Conservation (phyloP, 768 basidiomycete genomes). For the Leucogyrophana mollusca region DNA sequence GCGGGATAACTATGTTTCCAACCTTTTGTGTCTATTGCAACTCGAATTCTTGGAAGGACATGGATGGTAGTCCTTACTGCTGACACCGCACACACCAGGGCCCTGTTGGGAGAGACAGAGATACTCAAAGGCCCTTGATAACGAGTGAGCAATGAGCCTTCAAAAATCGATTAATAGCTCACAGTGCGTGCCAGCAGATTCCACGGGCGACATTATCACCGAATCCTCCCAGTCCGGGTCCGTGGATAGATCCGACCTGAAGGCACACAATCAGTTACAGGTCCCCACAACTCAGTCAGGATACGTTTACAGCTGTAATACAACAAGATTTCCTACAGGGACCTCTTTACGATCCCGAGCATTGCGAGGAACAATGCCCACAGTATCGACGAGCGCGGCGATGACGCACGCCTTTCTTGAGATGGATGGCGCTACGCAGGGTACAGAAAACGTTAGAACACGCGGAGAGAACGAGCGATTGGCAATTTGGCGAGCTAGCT, state of each 20-base stretch:
- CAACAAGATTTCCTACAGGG: slow-evolving; percentile 45
- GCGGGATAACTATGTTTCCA: neutral
- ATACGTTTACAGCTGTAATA: slow-evolving; percentile 53
- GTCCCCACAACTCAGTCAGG: slow-evolving; percentile 32
- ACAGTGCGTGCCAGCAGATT: slow-evolving; percentile 51
- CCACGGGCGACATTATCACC: slow-evolving; percentile 42
- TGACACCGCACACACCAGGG: slow-evolving; percentile 54
- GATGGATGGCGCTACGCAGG: slow-evolving; percentile 29
- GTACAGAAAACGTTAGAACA: slow-evolving; percentile 46
- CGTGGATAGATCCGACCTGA: slow-evolving; percentile 39
- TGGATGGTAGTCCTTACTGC: slow-evolving; percentile 44
- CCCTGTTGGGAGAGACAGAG: slow-evolving; percentile 56
- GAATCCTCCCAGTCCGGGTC: slow-evolving; percentile 50
- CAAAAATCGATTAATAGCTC: slow-evolving; percentile 16
- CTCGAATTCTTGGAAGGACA: slow-evolving; percentile 37
- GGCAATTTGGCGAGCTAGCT: slow-evolving; percentile 24
- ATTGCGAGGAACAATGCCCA: slow-evolving; percentile 37
- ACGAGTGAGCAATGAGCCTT: neutral
- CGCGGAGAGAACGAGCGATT: slow-evolving; percentile 43
- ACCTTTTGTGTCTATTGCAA: slow-evolving; percentile 17
- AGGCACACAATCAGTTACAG: no score
- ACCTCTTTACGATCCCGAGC: slow-evolving; percentile 35
- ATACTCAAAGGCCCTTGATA: slow-evolving; percentile 57
- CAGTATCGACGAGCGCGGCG: slow-evolving; percentile 46
- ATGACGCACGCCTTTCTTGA: slow-evolving; percentile 36